These are phyloP conservation scores for Begonia loranthoides DNA, from an alignment of 306 rosid genomes.

Conservation along the genomic window DNA sequence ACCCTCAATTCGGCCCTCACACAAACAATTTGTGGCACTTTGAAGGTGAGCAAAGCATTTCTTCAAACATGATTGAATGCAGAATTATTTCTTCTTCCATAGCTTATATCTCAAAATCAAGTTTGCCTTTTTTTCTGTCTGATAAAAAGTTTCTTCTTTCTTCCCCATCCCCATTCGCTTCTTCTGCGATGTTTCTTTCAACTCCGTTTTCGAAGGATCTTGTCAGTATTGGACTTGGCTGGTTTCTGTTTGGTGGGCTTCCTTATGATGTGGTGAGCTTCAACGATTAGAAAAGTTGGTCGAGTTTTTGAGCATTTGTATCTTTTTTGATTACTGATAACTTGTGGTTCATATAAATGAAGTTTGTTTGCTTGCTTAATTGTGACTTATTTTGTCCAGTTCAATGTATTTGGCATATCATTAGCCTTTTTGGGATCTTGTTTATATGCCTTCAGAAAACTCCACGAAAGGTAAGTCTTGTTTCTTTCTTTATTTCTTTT, in stretches of 20 bases:
- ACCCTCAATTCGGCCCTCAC: slow-evolving; percentile 79
- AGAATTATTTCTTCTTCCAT: no score
- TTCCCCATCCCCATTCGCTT: no score
- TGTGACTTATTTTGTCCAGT: slow-evolving; percentile 13
- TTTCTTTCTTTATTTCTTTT: not conserved
- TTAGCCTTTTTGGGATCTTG: slow-evolving; percentile 63
- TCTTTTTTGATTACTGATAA: not conserved
- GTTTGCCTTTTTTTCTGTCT: no score
- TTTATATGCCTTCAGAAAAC: slow-evolving; percentile 55
- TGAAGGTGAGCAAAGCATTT: slow-evolving; percentile 24
- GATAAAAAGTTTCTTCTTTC: no score
- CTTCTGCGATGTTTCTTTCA: not conserved
- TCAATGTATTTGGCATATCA: slow-evolving; percentile 57
- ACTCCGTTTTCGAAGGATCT: slow-evolving; percentile 26
- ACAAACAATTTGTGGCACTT: slow-evolving; percentile 69
- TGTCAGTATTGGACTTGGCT: slow-evolving; percentile 40
- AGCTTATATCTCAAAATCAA: no score
- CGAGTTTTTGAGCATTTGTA: not conserved
- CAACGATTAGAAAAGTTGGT: not conserved
- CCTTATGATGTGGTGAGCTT: slow-evolving; percentile 36
- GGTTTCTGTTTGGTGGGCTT: slow-evolving; percentile 50
- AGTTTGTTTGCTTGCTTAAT: not conserved
- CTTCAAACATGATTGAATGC: no score
- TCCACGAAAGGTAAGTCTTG: slow-evolving; percentile 20
- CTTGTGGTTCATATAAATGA: not conserved